Evolutionary conservation across 164 flowering plant genomes (phyloP), one percentile per base, ranked within the genome.

Genomic region (Chimonanthus salicifolius): DNA sequence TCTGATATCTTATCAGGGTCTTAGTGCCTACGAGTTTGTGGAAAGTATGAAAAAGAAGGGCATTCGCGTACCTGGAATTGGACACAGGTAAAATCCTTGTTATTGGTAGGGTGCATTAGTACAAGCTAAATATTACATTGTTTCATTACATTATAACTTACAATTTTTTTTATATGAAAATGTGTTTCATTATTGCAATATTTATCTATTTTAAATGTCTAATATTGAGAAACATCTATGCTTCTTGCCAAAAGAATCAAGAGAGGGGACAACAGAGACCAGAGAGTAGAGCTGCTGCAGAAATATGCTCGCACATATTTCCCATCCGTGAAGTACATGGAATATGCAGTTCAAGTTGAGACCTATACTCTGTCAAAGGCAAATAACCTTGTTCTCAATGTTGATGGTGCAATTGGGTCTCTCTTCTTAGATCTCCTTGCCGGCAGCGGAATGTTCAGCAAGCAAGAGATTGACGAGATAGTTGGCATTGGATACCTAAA

Each of bases 361-460:
- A 88, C 92, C 64, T 95, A 92, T 85, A 95, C 99, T 0, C 89
- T 95, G 49, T 85, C 99, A 10, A 95, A 95, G 87, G 87, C 99
- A 63, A 93, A 92, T 76, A 95, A 93, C 86, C 81, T 95, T 21
- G 97, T 95, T 64, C 89, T 95, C 48, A 95, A 93, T 49, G 97
- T 95, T 0, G 99, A 95, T 80, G 99, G 99, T 77, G 97, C 97
- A 20, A 95, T 93, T 72, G 99, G 99, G 33, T 87, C 99, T 68
- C 97, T 95, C 58, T 95, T 95, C 91, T 86, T 95, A 88, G 99
- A 95, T 83, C 97, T 95, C 51, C 98, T 95, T 60, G 92, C 97
- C 51, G 94, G 98, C 58, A 93, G 97, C 78, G 97, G 99, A 74
- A 89, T 95, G 99, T 95, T 95, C 90, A 88, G 78, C 86, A 93